Evolutionary conservation across 176 grass and related monocot genomes (phyloP), one percentile per base, ranked within the genome.

Genomic region (Hordeum marinum): DNA sequence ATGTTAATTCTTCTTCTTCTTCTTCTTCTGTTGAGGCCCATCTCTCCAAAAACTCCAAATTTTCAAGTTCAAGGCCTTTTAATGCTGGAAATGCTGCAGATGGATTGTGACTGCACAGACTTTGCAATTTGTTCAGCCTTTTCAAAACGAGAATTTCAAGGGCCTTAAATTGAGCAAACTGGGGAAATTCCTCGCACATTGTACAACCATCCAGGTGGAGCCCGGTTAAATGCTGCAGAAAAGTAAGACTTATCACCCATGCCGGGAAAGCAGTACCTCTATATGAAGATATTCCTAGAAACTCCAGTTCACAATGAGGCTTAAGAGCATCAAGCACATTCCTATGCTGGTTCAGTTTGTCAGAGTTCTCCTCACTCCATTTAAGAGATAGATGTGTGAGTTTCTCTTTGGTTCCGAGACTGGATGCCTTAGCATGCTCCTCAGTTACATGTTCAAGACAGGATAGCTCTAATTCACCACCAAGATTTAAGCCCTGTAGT

Each of bases 261-360:
- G 67, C 5, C 4, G 80, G 52, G 9, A 82, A 82, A 3, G 0
- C 0, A 20, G 5, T 60, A 25, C 35, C 1, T 27, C 7, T 29
- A 20, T 72, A 82, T 3, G 20, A 68, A 0, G 0, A 1, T 72
- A 82, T 52, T 17, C 1, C 4, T 39, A 82, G 66, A 34, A 69
- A 58, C 9, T 72, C 3, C 23, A 82, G 34, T 0, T 4, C 34
- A 29, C 0, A 11, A 60, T 41, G n/a, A 42, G 80, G 80, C 60
- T 72, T 72, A 0, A 72, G 66, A 82, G 80, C 48, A 72, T 82
- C 40, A 71, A 86, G 35, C 32, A 86, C 57, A 43, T 41, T 55
- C 10, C 50, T 54, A 4, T 54, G n/a, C n/a, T 25, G 39, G n/a
- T 72, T 11, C 11, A 26, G 11, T 31, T 55, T 57, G 0, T 31